Evolutionary conservation across 1,284 basidiomycete species (phyloP).

Genomic region (Leccinum laetum): DNA sequence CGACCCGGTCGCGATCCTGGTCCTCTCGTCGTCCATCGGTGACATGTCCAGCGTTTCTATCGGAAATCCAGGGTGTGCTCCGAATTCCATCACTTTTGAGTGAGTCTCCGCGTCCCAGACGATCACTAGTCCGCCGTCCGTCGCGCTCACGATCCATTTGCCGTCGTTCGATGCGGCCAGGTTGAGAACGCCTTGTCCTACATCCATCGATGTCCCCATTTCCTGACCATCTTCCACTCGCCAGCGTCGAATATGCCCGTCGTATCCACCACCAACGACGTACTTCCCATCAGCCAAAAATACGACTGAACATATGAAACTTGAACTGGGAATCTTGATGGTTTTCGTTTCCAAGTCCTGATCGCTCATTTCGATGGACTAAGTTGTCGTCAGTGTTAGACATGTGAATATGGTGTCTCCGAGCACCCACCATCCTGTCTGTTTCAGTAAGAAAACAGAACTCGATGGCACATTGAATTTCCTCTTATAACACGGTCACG

Average conservation of each 20-base stretch:
- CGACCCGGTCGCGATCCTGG: conserved; percentile 9
- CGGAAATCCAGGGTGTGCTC: not conserved
- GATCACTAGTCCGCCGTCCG: not conserved
- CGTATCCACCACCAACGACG: not conserved
- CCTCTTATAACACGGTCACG: no score
- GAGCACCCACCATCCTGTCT: not conserved
- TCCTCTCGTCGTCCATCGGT: not conserved
- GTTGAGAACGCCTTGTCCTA: not conserved
- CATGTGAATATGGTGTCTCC: not conserved
- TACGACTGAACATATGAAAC: not conserved
- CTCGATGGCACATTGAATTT: no score
- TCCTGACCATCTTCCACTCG: conserved; percentile 3
- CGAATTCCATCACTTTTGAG: not conserved
- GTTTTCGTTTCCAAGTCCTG: not conserved
- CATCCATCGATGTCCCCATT: not conserved
- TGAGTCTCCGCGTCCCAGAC: conserved; percentile 5
- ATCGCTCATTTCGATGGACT: not conserved
- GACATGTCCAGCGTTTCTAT: conserved; percentile 10
- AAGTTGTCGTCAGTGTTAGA: not conserved
- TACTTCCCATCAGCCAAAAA: not conserved
- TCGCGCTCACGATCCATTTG: conserved; percentile 6
- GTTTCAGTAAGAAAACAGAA: no score
- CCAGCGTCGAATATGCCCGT: conserved; percentile 4
- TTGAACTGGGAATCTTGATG: not conserved
- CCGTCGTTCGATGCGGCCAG: not conserved